These are phyloP conservation scores for Botryosphaeria dothidea DNA, from an alignment of 2,329 filamentous ascomycete genomes.

Conservation along the genomic window DNA sequence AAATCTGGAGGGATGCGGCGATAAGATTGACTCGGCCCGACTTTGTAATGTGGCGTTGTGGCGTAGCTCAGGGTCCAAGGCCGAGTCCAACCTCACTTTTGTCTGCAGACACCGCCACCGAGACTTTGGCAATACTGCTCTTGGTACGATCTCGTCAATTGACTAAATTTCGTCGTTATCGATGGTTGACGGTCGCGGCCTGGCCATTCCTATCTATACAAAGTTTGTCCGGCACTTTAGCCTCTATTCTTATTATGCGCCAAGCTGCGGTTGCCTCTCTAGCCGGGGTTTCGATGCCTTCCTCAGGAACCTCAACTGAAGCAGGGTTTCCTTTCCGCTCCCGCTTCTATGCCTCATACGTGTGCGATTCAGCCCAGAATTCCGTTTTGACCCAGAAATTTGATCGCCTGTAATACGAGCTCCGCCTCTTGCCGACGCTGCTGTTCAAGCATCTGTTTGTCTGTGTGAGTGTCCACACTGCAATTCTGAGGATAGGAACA, in stretches of 20 bases:
- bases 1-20: slow-evolving; percentile 9
- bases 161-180: not conserved
- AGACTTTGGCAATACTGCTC: not conserved
- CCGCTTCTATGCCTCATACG: not conserved
- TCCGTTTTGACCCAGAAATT: slow-evolving; percentile 45
- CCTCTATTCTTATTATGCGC: not conserved
- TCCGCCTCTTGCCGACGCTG: slow-evolving; percentile 45
- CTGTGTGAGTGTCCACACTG: slow-evolving; percentile 17
- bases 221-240: not conserved
- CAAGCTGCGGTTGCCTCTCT: not conserved
- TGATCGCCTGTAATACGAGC: slow-evolving; percentile 47
- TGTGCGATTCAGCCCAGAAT: not conserved
- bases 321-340: not conserved
- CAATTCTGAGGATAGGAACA: slow-evolving; percentile 18
- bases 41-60: not conserved
- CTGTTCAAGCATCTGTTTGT: slow-evolving; percentile 41
- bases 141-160: not conserved
- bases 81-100: not conserved
- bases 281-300: not conserved
- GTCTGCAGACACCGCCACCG: not conserved
- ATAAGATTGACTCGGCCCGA: slow-evolving; percentile 11
- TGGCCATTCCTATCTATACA: not conserved
- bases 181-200: not conserved
- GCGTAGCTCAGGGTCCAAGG: not conserved
- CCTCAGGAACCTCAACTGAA: not conserved